Base-by-base conservation (phyloP, 176 grass and related monocot species). In the Triticum urartu region DNA sequence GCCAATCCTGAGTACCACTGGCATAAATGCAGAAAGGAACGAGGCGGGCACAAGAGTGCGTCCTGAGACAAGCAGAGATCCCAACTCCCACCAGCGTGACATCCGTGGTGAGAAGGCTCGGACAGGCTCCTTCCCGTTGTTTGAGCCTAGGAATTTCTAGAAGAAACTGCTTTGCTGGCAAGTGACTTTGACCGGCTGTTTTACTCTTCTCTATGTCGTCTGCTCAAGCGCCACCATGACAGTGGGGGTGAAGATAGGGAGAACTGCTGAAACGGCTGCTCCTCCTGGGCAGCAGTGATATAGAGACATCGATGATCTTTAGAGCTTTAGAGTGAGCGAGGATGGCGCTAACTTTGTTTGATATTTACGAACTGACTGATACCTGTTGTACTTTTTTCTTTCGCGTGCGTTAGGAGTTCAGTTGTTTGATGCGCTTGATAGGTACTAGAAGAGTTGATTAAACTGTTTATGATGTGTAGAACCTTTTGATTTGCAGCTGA, bases 71-170 rank as follows among this genome's bases (percentile, higher is more conserved):
- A 69, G 80, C 50, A 93, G 90, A 66, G 88, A 86, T 82, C 81
- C 93, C 22, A 90, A 91, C 86, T 61, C 67, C n/a, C 79, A 74
- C 24, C 86, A 86, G 22, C 89, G 84, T 6, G 83, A 75, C n/a
- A 72, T 58, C 58, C 77, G 83, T 32, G 92, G 88, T 0, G 90
- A 90, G 92, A 86, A 84, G 78, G 82, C 54, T 3, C 74, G 86
- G 3, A 88, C 56, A 0, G 94, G 93, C 12, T 94, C 94, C 36
- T 74, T 99, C 77, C 97, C 97, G 2, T 80, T 99, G 22, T 99
- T 96, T 90, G 80, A 81, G 67, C 97, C 94, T 0, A 90, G 94
- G 33, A 75, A 71, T 22, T 89, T 92, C 48, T 94, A 91, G 79
- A 89, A 47, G 83, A 96, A 87, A 7, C 87, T 63, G n/a, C 89